phyloP scores from a whole-genome alignment of 495 filamentous ascomycete genomes.

The Hypoxylon trugodes region DNA sequence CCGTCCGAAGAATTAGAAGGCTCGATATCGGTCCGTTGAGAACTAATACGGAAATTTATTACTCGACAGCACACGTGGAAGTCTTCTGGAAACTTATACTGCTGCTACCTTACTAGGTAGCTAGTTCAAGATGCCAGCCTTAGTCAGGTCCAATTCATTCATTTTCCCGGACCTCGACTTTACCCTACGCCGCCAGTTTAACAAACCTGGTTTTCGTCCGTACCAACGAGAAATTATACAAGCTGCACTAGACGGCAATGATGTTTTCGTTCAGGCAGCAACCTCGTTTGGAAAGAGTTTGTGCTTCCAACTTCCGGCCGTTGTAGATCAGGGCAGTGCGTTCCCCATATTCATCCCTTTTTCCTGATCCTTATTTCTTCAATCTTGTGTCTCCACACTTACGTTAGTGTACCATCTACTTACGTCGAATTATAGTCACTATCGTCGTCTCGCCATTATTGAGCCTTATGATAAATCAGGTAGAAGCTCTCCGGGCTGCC shows the following conservation, averaged over 20 bases:
- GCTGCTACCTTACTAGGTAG: neutral
- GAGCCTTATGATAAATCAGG: constrained; percentile 95
- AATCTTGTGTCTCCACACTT: no score
- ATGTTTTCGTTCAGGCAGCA: constrained; percentile 96
- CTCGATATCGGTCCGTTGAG: neutral
- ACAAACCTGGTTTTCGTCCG: constrained; percentile 72
- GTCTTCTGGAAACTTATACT: neutral
- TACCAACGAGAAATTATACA: constrained; percentile 87
- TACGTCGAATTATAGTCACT: constrained; percentile 66
- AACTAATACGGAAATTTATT: neutral
- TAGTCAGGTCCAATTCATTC: constrained; percentile 54
- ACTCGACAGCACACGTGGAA: neutral
- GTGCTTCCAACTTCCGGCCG: constrained; percentile 91
- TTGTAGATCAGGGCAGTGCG: constrained; percentile 83
- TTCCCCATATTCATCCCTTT: neutral
- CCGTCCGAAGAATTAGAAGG: neutral
- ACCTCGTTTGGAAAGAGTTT: constrained; percentile 96
- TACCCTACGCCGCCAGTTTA: constrained; percentile 82
- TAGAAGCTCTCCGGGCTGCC: constrained; percentile 76
- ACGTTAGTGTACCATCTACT: constrained; percentile 1
- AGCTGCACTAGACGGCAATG: constrained; percentile 80
- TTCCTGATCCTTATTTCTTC: neutral
- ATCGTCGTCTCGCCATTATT: constrained; percentile 91
- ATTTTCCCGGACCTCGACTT: constrained; percentile 77
- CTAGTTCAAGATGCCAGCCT: constrained; percentile 48